Evolutionary conservation across 352 stramenopile species (phyloP).

Genomic region (Pythium rishiriense): DNA sequence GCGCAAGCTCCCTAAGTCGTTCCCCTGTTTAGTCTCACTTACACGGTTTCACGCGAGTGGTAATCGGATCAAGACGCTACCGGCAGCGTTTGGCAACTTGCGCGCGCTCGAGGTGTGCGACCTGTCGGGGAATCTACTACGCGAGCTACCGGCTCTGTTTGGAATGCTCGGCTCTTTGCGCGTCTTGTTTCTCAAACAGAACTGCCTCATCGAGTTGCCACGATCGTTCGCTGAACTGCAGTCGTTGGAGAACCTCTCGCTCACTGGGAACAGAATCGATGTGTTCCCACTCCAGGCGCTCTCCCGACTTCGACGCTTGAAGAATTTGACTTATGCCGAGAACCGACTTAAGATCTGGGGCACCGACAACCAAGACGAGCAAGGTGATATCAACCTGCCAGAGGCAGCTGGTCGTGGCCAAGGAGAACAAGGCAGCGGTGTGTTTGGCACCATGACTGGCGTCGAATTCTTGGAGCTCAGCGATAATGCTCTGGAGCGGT

Average conservation of each 20-base stretch:
- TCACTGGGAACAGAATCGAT: slow-evolving; percentile 51
- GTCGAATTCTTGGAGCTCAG: slow-evolving; percentile 51
- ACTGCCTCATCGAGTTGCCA: slow-evolving; percentile 45
- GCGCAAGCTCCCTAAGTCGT: slow-evolving; percentile 44
- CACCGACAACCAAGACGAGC: slow-evolving; percentile 2
- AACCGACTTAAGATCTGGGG: slow-evolving; percentile 49
- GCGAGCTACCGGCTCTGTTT: slow-evolving; percentile 42
- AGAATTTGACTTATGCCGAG: slow-evolving; percentile 42
- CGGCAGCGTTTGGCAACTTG: slow-evolving; percentile 51
- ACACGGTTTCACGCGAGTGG: slow-evolving; percentile 39
- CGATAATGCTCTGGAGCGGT: slow-evolving; percentile 36
- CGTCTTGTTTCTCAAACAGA: slow-evolving; percentile 39
- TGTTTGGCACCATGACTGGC: slow-evolving; percentile 25
- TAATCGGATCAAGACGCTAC: slow-evolving; percentile 47
- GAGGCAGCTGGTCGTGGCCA: slow-evolving; percentile 1
- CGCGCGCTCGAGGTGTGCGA: slow-evolving; percentile 38
- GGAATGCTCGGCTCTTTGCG: slow-evolving; percentile 33
- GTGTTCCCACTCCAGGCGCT: slow-evolving; percentile 35
- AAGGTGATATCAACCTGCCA: slow-evolving; percentile 19
- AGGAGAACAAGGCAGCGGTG: slow-evolving; percentile 4
- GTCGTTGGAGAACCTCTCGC: slow-evolving; percentile 39
- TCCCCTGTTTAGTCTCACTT: slow-evolving; percentile 41
- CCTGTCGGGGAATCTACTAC: slow-evolving; percentile 38
- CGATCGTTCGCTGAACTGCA: slow-evolving; percentile 39
- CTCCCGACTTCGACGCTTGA: slow-evolving; percentile 21